Conservation (phyloP, 164 flowering plant species). For the Umbilicus rupestris region DNA sequence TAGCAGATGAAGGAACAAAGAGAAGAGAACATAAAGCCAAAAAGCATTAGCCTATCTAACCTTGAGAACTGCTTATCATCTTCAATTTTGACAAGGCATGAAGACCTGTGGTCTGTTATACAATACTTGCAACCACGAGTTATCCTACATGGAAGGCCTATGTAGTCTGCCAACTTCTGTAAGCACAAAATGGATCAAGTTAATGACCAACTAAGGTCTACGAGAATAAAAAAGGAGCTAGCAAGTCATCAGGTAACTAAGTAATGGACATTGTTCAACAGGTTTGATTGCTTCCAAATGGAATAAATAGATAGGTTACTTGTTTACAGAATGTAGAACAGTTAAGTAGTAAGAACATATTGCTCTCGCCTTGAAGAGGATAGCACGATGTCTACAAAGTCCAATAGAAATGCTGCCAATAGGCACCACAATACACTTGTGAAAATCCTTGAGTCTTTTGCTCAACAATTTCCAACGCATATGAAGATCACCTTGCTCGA, state of each 20-base stretch:
- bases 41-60: constrained; percentile 19
- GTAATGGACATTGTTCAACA: not conserved
- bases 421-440: constrained; percentile 64
- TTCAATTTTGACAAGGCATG: constrained; percentile 71
- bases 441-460: constrained; percentile 49
- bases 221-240: not conserved
- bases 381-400: constrained; percentile 89
- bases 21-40: not conserved
- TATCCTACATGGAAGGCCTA: constrained; percentile 90
- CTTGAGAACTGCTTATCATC: constrained; percentile 49
- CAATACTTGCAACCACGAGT: constrained; percentile 95
- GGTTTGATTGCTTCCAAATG: not conserved
- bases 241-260: not conserved
- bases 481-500: constrained; percentile 75
- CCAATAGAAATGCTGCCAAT: constrained; percentile 79
- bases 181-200: constrained; percentile 11
- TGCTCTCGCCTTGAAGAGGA: constrained; percentile 76
- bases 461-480: constrained; percentile 61
- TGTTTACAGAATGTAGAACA: not conserved
- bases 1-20: not conserved
- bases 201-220: not conserved
- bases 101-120: constrained; percentile 63
- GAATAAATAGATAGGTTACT: not conserved
- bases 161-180: constrained; percentile 89
- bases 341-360: not conserved